A percentile compares a stretch with the other conserved stretches of the same genome.
These are phyloP conservation scores for Globisporangium ultimum DNA, from an alignment of 352 stramenopile species.

Conservation along the genomic window DNA sequence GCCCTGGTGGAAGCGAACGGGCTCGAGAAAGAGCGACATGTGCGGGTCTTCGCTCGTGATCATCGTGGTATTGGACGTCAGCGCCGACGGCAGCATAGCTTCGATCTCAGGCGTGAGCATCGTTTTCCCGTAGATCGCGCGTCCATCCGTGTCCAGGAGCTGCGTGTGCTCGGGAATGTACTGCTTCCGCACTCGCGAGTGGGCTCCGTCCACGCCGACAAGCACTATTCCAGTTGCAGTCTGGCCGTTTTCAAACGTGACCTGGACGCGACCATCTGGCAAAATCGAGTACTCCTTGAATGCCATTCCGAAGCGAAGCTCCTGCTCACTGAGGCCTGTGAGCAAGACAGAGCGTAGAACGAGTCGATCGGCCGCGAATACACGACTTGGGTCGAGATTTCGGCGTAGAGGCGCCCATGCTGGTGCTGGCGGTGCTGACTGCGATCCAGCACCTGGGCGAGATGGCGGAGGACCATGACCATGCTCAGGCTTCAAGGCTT, in stretches of 20 bases:
- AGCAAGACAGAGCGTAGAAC: constrained; percentile 25
- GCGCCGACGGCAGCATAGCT: neutral
- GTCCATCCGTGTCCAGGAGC: constrained; percentile 12
- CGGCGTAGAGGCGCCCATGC: neutral
- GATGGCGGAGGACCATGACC: constrained; percentile 1
- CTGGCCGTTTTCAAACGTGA: constrained; percentile 5
- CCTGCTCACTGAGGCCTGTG: constrained; percentile 1
- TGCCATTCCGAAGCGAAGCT: constrained; percentile 11
- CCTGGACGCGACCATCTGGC: neutral
- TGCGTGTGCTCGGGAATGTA: constrained; percentile 6
- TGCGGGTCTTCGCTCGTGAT: constrained; percentile 1
- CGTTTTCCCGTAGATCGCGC: constrained; percentile 13
- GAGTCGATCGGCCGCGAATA: constrained; percentile 21
- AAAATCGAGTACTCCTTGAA: constrained; percentile 10
- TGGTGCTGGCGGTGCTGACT: neutral
- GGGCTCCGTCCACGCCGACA: constrained; percentile 3
- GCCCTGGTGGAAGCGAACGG: constrained; percentile 12
- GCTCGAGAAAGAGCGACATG: constrained; percentile 14
- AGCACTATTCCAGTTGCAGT: neutral
- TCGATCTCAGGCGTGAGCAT: constrained; percentile 2
- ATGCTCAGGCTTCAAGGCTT: neutral
- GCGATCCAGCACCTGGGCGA: neutral
- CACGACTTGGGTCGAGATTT: constrained; percentile 13
- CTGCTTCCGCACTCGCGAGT: constrained; percentile 11
- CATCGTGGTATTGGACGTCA: constrained; percentile 2